Evolutionary conservation across 805 yeast species (phyloP), one percentile per base, ranked within the genome.

Genomic region (Maudiozyma pseudohumilis): DNA sequence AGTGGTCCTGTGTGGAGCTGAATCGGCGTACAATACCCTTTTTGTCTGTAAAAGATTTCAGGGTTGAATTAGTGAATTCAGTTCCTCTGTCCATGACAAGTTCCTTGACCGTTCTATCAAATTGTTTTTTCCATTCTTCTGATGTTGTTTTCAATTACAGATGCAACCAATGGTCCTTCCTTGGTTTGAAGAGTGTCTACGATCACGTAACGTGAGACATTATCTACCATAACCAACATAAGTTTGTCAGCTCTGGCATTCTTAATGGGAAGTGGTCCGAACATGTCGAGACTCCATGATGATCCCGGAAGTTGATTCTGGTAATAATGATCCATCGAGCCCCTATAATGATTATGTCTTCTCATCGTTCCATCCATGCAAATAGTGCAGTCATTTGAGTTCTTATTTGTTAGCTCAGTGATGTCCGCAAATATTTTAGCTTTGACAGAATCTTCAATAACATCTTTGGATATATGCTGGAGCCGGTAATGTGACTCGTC

Each of bases 221-320:
- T 40, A 33, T 40, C 46, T 10, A 43, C 40, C 38, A 40, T 43
- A 7, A 28, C 16, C 3, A 28, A n/a, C 31, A 28, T 28, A 16
- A 17, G 18, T 6, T 28, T 28, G 4, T 18, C 20, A 4, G 31
- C 18, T n/a, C 10, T 24, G n/a, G 4, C 8, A n/a, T 28, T 16
- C 19, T 20, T 15, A 28, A 3, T 27, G 6, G 13, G 19, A 13
- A 28, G 12, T 4, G 31, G 31, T 2, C 31, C 31, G 5, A 13
- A 5, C 16, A 28, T 13, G 12, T 16, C 31, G 11, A 28, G 7
- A 16, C 31, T 28, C 20, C 20, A 27, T 10, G 15, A 12, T 11
- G 13, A 12, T 1, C 29, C 29, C 4, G 29, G 29, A 12, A 9
- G 10, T 3, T 12, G 12, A 27, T 13, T 27, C 6, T 12, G 10